phyloP scores from a whole-genome alignment of 495 filamentous ascomycete species.

The Chaetomium fimeti region DNA sequence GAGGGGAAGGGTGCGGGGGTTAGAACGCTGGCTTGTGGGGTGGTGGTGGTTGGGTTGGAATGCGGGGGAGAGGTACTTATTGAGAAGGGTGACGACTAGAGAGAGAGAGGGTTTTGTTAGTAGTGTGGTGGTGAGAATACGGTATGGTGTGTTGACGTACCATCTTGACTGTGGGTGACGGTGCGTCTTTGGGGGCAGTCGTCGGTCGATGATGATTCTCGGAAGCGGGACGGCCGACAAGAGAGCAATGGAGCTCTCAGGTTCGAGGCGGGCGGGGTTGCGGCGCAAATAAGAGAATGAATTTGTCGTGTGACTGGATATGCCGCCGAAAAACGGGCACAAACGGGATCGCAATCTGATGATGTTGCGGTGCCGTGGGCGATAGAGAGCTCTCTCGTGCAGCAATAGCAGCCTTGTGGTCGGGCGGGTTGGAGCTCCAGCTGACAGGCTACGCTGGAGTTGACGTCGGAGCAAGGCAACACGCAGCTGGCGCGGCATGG shows the following conservation, averaged over 20 bases:
- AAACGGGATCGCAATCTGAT: conserved; percentile 8
- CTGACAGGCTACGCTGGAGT: conserved; percentile 23
- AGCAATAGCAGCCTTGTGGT: background rate
- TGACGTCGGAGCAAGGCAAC: conserved; percentile 39
- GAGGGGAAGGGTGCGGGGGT: conserved; percentile 12
- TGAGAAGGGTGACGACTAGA: conserved; percentile 74
- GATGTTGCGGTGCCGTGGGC: conserved; percentile 18
- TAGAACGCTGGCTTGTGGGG: conserved; percentile 17
- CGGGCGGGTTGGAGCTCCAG: conserved; percentile 29
- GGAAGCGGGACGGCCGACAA: background rate
- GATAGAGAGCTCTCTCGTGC: conserved; percentile 17
- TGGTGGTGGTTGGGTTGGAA: conserved; percentile 17
- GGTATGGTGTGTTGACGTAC: conserved; percentile 21
- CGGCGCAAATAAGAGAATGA: background rate
- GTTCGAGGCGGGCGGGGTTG: background rate
- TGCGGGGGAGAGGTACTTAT: conserved; percentile 62
- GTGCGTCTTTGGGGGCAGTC: conserved; percentile 4
- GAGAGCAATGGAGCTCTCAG: background rate
- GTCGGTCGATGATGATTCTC: conserved; percentile 11
- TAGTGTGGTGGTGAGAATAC: background rate
- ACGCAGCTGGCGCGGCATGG: conserved; percentile 42
- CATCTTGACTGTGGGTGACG: conserved; percentile 27
- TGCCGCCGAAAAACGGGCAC: background rate
- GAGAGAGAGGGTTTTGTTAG: conserved; percentile 22
- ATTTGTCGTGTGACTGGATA: background rate